Base-by-base conservation (phyloP, 2,329 filamentous ascomycete genomes). In the Aspergillus sergii region DNA sequence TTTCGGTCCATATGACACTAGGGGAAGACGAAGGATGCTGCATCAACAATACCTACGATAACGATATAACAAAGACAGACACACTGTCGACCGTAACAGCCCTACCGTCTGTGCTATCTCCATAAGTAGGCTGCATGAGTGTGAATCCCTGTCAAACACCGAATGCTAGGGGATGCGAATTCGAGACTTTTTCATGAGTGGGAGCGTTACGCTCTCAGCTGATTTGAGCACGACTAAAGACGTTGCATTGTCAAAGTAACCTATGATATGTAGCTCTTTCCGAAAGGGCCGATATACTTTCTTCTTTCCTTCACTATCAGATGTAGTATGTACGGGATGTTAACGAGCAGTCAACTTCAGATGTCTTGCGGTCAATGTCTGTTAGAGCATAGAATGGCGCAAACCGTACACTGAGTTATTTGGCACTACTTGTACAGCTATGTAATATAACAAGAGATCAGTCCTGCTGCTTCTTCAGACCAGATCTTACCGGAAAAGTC, bases 1-100 rank as follows among this genome's bases (percentile, higher is more conserved):
- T 75, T 43, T 71, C 75, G 19, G 69, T 73, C 46, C 67, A 73
- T 30, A 66, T 72, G 64, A 66, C 59, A 39, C 46, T 71, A 26
- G 62, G 69, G 34, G 71, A 74, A 41, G 68, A 73, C 0, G 61
- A 66, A 32, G 60, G 64, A 48, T 23, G 58, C 41, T 39, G 34
- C 32, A 55, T 23, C 43, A 56, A 26, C 10, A 21, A 23, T 32
- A 28, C 53, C 39, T 43, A 58, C 16, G 53, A 58, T 16, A 57
- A 26, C 11, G 62, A 62, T 41, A 43, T n/a, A 21, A 30, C 57
- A 36, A 64, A 62, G 4, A 59, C 46, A 19, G 65, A 71, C 34
- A 50, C 61, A 34, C 66, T 68, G 51, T 69, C 70, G 11, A 63
- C 68, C 10, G 66, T 75, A 59, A 74, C 73, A n/a, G 72, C 72